phyloP scores from a whole-genome alignment of 2,329 filamentous ascomycete species.

The Aspergillus sp. region DNA sequence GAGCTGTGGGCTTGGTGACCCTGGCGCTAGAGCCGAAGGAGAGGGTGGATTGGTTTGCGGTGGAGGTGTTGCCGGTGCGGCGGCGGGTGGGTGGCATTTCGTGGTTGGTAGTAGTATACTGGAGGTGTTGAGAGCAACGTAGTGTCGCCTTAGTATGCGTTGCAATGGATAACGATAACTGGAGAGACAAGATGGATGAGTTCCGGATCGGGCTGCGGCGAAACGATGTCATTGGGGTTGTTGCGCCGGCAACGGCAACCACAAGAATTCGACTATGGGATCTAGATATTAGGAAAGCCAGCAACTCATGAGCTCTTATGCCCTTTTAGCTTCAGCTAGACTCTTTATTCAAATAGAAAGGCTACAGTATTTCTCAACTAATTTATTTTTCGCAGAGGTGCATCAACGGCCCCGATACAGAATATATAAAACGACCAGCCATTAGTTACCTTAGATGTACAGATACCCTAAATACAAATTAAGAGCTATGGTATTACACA shows the following conservation, averaged over 20 bases:
- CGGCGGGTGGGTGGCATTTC: slow-evolving; percentile 39
- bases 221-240: slow-evolving; percentile 12
- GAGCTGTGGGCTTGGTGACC: slow-evolving; percentile 51
- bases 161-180: not conserved
- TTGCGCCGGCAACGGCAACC: slow-evolving; percentile 13
- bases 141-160: not conserved
- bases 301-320: no score
- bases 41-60: slow-evolving; percentile 51
- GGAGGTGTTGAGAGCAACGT: not conserved
- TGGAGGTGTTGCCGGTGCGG: slow-evolving; percentile 31
- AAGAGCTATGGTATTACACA: no score
- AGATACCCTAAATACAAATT: no score
- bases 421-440: no score
- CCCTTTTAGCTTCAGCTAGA: no score
- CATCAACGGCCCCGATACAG: no score
- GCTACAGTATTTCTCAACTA: no score
- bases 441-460: no score
- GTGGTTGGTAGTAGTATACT: not conserved
- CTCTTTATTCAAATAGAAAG: no score
- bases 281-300: no score
- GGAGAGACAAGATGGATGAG: not conserved
- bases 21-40: slow-evolving; percentile 53
- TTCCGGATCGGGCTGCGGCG: slow-evolving; percentile 6
- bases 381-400: no score
- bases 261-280: no score